Conservation (phyloP, 2,329 filamentous ascomycete species). For the Didymosphaeria variabile region DNA sequence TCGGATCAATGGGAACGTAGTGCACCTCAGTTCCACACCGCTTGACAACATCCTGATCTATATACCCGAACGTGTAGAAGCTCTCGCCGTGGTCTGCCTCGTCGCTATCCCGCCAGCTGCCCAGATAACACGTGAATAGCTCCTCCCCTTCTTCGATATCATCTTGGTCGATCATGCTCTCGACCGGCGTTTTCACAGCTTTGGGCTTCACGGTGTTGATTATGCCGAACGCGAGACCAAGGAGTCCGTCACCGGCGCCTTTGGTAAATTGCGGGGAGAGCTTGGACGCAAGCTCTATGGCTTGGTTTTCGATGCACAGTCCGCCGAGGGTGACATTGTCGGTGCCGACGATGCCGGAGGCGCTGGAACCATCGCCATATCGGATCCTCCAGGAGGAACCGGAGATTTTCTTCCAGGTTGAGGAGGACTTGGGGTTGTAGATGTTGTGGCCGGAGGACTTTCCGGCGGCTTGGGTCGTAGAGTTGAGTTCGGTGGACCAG, state of each 20-base stretch:
- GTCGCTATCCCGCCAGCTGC: conserved; percentile 62
- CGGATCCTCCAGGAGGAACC: conserved; percentile 70
- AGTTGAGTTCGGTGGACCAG: conserved; percentile 67
- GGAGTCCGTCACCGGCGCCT: conserved; percentile 68
- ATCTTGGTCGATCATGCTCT: conserved; percentile 71
- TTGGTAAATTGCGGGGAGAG: conserved; percentile 67
- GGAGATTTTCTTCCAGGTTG: conserved; percentile 62
- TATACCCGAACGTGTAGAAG: conserved; percentile 79
- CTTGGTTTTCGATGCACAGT: conserved; percentile 67
- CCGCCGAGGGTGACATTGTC: conserved; percentile 71
- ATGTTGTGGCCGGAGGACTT: conserved; percentile 58
- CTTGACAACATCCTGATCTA: conserved; percentile 69
- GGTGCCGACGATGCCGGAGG: conserved; percentile 70
- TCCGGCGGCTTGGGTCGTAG: conserved; percentile 42
- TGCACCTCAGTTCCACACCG: conserved; percentile 63
- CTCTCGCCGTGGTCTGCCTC: conserved; percentile 57
- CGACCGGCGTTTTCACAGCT: conserved; percentile 68
- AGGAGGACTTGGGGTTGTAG: conserved; percentile 69
- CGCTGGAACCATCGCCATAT: conserved; percentile 74
- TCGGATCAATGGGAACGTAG: conserved; percentile 70
- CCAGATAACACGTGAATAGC: conserved; percentile 72
- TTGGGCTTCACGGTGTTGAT: conserved; percentile 70
- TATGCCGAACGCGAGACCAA: conserved; percentile 71
- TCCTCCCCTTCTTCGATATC: conserved; percentile 63
- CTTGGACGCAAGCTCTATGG: conserved; percentile 69